A percentile compares a stretch with the other conserved stretches of the same genome.
These are phyloP conservation scores for Penicillium samsonianum DNA, from an alignment of 495 filamentous ascomycete genomes.

Conservation along the genomic window DNA sequence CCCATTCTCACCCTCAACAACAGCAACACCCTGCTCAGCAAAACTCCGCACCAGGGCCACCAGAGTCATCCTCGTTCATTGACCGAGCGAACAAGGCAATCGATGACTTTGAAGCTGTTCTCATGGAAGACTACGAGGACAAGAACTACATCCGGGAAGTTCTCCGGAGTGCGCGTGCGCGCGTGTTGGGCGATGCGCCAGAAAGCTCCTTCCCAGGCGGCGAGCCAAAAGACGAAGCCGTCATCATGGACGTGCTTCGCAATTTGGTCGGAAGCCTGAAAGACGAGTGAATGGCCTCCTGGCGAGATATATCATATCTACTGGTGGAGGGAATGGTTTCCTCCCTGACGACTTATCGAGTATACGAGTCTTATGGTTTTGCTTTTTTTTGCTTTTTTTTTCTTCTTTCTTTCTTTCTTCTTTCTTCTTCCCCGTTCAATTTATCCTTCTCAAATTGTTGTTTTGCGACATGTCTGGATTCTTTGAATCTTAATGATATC, in stretches of 20 bases:
- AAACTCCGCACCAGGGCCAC: conserved; percentile 47
- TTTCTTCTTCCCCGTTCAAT: background rate
- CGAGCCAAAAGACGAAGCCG: conserved; percentile 49
- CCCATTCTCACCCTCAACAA: conserved; percentile 30
- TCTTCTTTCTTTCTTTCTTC: background rate
- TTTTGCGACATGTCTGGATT: conserved; percentile 22
- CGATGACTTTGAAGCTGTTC: conserved; percentile 50
- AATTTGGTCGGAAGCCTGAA: conserved; percentile 47
- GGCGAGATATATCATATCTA: background rate
- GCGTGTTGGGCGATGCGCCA: conserved; percentile 42
- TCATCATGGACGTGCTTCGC: conserved; percentile 46
- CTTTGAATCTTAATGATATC: conserved; percentile 37
- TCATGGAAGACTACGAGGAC: conserved; percentile 53
- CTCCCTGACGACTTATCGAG: conserved; percentile 34
- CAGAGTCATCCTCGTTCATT: conserved; percentile 47
- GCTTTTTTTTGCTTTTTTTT: conserved; percentile 21
- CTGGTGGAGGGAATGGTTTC: conserved; percentile 4
- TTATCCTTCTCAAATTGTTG: conserved; percentile 3
- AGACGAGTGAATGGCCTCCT: conserved; percentile 27
- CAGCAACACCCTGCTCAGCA: conserved; percentile 28
- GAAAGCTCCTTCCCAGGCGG: conserved; percentile 52
- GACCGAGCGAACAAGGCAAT: conserved; percentile 53
- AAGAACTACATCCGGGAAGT: conserved; percentile 54
- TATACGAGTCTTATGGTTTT: conserved; percentile 35
- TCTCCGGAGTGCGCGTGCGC: conserved; percentile 51